These are phyloP conservation scores for Cyclospora cayetanensis DNA, from an alignment of 169 alveolate genomes.

Conservation along the genomic window DNA sequence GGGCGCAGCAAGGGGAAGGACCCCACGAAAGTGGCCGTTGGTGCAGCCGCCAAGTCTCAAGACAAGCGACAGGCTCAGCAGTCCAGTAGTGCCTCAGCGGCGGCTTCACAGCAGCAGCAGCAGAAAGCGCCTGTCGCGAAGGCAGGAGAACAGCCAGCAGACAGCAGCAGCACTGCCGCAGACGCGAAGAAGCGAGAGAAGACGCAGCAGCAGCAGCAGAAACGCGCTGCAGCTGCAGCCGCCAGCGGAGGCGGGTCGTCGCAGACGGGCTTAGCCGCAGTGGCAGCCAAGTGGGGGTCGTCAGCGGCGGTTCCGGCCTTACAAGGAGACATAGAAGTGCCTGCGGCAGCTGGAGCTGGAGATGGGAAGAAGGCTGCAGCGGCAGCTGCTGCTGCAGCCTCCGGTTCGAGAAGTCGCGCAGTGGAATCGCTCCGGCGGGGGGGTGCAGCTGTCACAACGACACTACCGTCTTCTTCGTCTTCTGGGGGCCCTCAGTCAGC, in stretches of 20 bases:
- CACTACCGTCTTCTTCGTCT: neutral
- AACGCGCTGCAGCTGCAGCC: constrained; percentile 17
- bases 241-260: constrained; percentile 4
- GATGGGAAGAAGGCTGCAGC: neutral
- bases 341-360: too few species aligned
- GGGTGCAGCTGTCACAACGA: neutral
- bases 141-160: neutral
- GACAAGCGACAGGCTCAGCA: constrained; percentile 19
- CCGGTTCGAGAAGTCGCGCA: neutral
- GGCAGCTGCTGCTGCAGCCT: constrained; percentile 18
- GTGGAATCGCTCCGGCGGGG: neutral
- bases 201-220: neutral
- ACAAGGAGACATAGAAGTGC: too few species aligned
- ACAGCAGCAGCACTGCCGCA: too few species aligned
- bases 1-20: constrained; percentile 10
- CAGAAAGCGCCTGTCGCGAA: neutral
- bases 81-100: constrained; percentile 19
- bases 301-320: too few species aligned
- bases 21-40: neutral
- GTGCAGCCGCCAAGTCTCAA: neutral
- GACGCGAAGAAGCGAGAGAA: neutral
- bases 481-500: neutral
- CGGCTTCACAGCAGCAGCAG: constrained; percentile 17
- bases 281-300: neutral
- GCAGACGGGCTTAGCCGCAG: constrained; percentile 25